Conservation (phyloP, 208 protist genomes). For the Naegleria gruberi region DNA sequence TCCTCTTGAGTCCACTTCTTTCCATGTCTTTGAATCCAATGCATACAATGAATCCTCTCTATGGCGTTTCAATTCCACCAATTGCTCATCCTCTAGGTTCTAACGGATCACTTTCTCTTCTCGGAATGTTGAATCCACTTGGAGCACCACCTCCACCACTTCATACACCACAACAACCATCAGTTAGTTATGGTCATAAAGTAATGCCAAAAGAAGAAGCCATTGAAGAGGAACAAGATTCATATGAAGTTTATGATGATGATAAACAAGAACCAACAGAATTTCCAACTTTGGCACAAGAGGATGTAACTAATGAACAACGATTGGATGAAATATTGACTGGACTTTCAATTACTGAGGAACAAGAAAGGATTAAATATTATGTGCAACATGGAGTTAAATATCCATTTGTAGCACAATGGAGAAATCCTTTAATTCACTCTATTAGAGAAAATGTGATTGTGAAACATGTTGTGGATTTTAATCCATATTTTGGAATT, state of each 20-base stretch:
- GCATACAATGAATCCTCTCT: not conserved
- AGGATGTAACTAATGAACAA: not conserved
- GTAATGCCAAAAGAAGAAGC: not conserved
- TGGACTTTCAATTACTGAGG: not conserved
- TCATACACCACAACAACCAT: not conserved
- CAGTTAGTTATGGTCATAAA: not conserved
- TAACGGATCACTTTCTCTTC: not conserved
- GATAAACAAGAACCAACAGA: not conserved
- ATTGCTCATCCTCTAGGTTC: not conserved
- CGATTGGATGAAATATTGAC: not conserved
- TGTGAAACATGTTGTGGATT: not conserved
- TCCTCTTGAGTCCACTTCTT: not conserved
- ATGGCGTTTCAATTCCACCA: not conserved
- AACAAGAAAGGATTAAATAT: not conserved
- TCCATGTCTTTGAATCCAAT: not conserved
- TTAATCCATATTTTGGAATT: not conserved
- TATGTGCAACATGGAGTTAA: not conserved
- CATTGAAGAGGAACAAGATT: not conserved
- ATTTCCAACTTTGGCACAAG: not conserved
- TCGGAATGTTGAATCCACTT: not conserved
- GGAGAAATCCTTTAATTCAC: not conserved
- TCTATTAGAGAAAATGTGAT: conserved; percentile 8
- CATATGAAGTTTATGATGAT: not conserved
- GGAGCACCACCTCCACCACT: not conserved
- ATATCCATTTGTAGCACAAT: conserved; percentile 9